Percentiles rank a stretch among this genome's conserved stretches.
phyloP scores from a whole-genome alignment of 2,329 filamentous ascomycete genomes.

The Colletotrichum spinosum region DNA sequence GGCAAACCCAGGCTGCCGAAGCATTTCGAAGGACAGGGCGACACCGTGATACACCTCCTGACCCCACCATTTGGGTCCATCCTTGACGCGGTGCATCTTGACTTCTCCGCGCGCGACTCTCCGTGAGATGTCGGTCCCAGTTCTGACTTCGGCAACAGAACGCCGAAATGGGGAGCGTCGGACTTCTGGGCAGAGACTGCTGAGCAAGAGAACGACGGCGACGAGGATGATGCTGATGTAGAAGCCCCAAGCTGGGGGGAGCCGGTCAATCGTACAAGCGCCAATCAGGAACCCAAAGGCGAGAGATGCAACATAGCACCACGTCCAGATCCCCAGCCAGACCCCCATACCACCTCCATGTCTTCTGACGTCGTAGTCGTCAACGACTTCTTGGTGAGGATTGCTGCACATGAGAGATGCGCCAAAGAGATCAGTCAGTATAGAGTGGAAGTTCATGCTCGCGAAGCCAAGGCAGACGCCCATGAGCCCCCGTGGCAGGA shows the following conservation, averaged over 20 bases:
- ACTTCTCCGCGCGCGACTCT: constrained; percentile 78
- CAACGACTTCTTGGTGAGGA: constrained; percentile 78
- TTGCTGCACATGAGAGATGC: constrained; percentile 78
- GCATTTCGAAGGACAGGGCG: constrained; percentile 75
- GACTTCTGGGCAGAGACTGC: constrained; percentile 78
- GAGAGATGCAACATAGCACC: constrained; percentile 80
- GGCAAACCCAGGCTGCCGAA: constrained; percentile 79
- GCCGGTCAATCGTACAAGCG: constrained; percentile 72
- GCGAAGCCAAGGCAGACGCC: constrained; percentile 79
- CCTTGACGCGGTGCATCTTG: constrained; percentile 79
- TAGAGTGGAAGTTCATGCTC: constrained; percentile 81
- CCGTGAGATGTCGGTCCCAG: constrained; percentile 62
- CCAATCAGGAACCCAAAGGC: constrained; percentile 79
- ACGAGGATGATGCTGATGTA: constrained; percentile 78
- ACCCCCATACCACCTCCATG: constrained; percentile 83
- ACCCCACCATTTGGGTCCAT: constrained; percentile 81
- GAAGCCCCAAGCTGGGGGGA: constrained; percentile 79
- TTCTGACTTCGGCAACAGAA: constrained; percentile 74
- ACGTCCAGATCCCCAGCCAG: constrained; percentile 85
- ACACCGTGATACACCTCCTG: constrained; percentile 80
- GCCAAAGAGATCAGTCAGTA: constrained; percentile 80
- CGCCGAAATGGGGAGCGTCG: constrained; percentile 75
- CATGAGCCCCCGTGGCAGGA: constrained; percentile 73
- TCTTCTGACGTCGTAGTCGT: constrained; percentile 74
- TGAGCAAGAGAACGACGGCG: constrained; percentile 73